These are phyloP conservation scores for Cephaloascus fragrans DNA, from an alignment of 805 yeast species.

Conservation along the genomic window DNA sequence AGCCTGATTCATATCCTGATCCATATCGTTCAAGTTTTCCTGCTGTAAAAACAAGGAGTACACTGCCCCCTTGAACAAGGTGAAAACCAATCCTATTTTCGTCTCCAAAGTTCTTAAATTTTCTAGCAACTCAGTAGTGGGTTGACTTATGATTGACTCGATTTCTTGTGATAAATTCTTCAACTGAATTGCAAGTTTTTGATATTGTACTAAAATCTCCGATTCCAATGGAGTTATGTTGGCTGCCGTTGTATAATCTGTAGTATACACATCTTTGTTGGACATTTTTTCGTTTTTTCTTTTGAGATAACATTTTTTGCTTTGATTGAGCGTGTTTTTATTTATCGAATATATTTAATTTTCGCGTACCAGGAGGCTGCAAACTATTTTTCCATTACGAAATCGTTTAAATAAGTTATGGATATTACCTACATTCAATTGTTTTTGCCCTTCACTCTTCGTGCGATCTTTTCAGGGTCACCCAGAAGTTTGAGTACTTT, in stretches of 20 bases:
- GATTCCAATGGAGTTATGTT: constrained; percentile 18
- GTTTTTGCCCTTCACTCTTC: no score
- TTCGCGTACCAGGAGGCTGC: no score
- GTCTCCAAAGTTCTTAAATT: constrained; percentile 52
- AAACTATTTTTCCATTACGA: no score
- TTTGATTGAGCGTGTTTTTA: no score
- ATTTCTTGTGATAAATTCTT: constrained; percentile 21
- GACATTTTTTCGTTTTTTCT: constrained; percentile 5
- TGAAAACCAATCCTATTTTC: constrained; percentile 54
- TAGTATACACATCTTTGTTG: constrained; percentile 8
- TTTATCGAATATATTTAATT: no score
- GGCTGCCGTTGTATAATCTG: constrained; percentile 11
- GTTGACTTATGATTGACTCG: constrained; percentile 11
- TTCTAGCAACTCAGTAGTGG: constrained; percentile 25
- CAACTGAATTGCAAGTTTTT: constrained; percentile 21
- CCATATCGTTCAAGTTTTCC: constrained; percentile 11
- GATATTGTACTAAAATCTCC: constrained; percentile 27
- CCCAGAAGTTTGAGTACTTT: no score
- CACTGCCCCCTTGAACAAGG: constrained; percentile 61
- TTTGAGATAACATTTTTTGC: no score
- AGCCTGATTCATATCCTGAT: background rate
- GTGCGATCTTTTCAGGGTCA: no score
- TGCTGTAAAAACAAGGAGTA: constrained; percentile 52
- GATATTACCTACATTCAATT: no score
- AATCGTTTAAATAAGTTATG: no score